Base-by-base conservation (phyloP, 2,329 filamentous ascomycete genomes). In the Coniochaeta ligniaria region DNA sequence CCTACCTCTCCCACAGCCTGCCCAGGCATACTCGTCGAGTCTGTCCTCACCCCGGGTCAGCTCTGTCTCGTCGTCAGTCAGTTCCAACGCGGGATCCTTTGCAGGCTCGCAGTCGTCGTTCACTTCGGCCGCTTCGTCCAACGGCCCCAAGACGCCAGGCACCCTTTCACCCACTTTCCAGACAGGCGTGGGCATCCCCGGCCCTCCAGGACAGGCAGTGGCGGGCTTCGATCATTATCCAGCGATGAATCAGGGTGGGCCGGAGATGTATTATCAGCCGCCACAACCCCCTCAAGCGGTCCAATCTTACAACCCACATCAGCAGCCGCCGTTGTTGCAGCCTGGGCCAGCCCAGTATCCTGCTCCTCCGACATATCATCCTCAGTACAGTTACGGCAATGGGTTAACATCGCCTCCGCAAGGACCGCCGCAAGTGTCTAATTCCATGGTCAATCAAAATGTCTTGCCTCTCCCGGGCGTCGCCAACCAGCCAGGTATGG, bases 211-310 rank as follows among this genome's bases (percentile, higher is more conserved):
- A 41, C 79, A 77, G 59, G 61, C 69, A 57, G 65, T 74, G 64
- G 67, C 71, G 62, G 70, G 71, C 59, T 79, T 78, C 75, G 75
- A 78, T 20, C 74, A 74, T 22, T 79, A 80, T 63, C 70, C 76
- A 68, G 78, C 80, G 75, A 96, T 97, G 93, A 96, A 96, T 78
- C 88, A 89, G 75, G 83, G 84, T 68, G 84, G 86, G 70, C 81
- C 86, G 67, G 94, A 96, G 69, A 90, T 96, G 87, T 95, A 96
- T 74, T 92, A 95, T 71, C 83, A 84, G 65, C 90, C 91, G 72
- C 82, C 86, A 62, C 90, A 89, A 69, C 81, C 87, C 62, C 88
- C 90, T 11, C 89, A 92, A 72, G 87, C 90, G 24, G 89, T 90
- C 54, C 89, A 91, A 16, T 90, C 92, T 0, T 96, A 96, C 54